Base-by-base conservation (phyloP, 2,329 filamentous ascomycete genomes). In the Colletotrichum eleusines region DNA sequence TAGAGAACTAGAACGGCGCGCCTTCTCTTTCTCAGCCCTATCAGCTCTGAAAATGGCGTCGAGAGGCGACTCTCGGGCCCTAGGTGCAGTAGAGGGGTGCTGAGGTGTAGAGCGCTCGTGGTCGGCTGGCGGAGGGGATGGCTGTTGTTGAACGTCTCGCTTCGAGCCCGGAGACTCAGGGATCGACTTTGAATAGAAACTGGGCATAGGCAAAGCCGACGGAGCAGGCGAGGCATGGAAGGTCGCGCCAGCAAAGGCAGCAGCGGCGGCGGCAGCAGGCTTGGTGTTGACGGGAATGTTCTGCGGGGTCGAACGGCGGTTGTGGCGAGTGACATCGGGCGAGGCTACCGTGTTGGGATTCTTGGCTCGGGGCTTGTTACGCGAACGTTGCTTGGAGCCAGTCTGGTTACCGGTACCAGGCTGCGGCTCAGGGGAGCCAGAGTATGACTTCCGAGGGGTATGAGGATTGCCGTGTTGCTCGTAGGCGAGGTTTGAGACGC, bases 151-250 rank as follows among this genome's bases (percentile, higher is more conserved):
- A 66, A 78, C 72, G 58, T 74, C 85, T 77, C 72, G 84, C 20
- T 26, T 63, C 12, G 38, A 31, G 26, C 42, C 69, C 78, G 87
- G 89, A 4, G 90, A 91, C 68, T 92, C 91, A 4, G 91, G 90
- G 16, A 93, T 86, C 0, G 93, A 90, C 76, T 92, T 95, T 35
- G 92, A 91, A 42, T 85, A 89, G 80, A 98, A 97, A 77, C 92
- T 97, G 14, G 96, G 96, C 69, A 98, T 92, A 0, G 96, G 96
- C 40, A 99, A 85, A 31, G 94, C 91, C 11, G 94, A 97, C 0
- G 96, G 92, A 1, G 95, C 95, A 26, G 96, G 96, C 11, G 96
- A 98, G 50, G 94, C 93, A 80, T 98, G 95, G 80, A 98, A 99
- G 6, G 94, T 97, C 42, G 95, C 92, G 18, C 95, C 96, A 48